phyloP scores from a whole-genome alignment of 208 protist genomes.

The Novymonas esmeraldas region DNA sequence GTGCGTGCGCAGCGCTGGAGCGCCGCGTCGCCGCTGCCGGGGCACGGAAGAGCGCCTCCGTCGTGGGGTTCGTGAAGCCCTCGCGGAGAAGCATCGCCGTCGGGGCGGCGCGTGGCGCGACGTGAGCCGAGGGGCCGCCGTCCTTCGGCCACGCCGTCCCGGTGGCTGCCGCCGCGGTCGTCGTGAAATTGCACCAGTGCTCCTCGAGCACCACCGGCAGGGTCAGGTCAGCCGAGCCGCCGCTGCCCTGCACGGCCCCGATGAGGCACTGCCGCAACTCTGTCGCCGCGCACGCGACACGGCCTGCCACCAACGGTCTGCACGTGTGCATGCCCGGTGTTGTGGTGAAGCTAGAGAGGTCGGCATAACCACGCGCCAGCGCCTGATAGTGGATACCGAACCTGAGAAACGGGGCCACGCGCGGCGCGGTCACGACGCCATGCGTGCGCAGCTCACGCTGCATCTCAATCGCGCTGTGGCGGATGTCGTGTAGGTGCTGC shows the following conservation, averaged over 20 bases:
- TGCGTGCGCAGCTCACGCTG: slow-evolving; percentile 15
- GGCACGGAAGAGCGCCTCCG: slow-evolving; percentile 11
- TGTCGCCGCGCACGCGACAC: slow-evolving; percentile 8
- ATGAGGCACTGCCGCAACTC: slow-evolving; percentile 28
- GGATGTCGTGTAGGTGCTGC: slow-evolving; percentile 13
- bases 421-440: slow-evolving; percentile 17
- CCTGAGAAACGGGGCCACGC: slow-evolving; percentile 16
- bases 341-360: slow-evolving; percentile 11
- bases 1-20: neutral
- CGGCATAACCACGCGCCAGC: slow-evolving; percentile 20
- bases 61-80: slow-evolving; percentile 24
- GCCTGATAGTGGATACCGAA: slow-evolving; percentile 23
- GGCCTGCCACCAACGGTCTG: slow-evolving; percentile 5
- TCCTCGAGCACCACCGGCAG: slow-evolving; percentile 23
- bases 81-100: slow-evolving; percentile 19
- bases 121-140: neutral
- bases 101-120: neutral
- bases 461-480: slow-evolving; percentile 6
- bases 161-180: neutral
- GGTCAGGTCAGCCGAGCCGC: neutral
- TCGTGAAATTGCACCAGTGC: neutral
- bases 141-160: neutral
- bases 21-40: neutral
- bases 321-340: slow-evolving; percentile 26
- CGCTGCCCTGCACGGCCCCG: neutral